These are phyloP conservation scores for Euphorbia celastroides DNA, from an alignment of 441 rosid species.

Conservation along the genomic window DNA sequence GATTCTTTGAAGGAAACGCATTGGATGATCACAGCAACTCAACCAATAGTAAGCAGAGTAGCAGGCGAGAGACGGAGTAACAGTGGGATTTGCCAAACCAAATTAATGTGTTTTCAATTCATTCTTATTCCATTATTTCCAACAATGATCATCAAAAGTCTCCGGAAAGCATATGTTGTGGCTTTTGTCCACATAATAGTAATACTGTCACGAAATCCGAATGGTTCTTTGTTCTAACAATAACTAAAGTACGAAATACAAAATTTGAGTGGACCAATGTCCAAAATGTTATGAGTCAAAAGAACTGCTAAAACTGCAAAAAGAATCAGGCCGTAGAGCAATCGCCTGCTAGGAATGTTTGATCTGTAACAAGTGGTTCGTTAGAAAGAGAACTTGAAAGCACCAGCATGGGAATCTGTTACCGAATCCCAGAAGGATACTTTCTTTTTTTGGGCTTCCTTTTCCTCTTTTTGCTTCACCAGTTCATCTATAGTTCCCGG, in stretches of 20 bases:
- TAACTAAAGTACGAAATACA: neutral
- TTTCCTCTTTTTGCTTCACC: slow-evolving; percentile 49
- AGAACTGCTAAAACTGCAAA: neutral
- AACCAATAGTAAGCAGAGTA: neutral
- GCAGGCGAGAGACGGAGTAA: neutral
- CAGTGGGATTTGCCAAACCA: neutral
- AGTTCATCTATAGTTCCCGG: slow-evolving; percentile 60
- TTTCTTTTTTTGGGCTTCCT: slow-evolving; percentile 44
- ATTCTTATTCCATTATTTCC: too few relatives aligned
- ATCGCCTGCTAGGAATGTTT: neutral
- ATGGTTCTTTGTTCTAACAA: neutral
- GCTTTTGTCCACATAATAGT: slow-evolving; percentile 9
- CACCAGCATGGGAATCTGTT: slow-evolving; percentile 61
- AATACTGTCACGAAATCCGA: neutral
- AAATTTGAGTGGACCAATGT: neutral
- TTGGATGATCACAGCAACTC: neutral
- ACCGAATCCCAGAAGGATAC: slow-evolving; percentile 85
- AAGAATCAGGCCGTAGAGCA: neutral
- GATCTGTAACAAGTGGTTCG: neutral
- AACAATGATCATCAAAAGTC: too few relatives aligned
- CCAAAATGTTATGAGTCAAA: neutral
- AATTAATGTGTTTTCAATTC: too few relatives aligned
- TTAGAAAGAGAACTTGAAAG: slow-evolving; percentile 82
- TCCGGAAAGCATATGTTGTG: slow-evolving; percentile 8
- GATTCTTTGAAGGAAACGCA: neutral